phyloP scores from a whole-genome alignment of 2,329 filamentous ascomycete genomes.

The Fulvia fulva region DNA sequence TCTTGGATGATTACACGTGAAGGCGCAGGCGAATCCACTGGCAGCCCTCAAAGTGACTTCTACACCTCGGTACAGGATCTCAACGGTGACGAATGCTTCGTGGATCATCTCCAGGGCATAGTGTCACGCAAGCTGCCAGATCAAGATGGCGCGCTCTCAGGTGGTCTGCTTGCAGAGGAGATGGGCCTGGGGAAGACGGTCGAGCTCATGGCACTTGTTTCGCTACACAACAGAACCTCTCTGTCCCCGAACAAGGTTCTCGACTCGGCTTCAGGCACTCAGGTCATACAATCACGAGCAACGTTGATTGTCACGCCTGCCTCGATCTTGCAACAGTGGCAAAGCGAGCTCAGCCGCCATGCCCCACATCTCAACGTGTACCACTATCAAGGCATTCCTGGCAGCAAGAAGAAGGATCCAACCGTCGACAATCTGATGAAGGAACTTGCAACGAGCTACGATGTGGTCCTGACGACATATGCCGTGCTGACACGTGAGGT shows the following conservation, averaged over 20 bases:
- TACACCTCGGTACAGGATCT: slow-evolving; percentile 40
- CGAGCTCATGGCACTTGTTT: slow-evolving; percentile 68
- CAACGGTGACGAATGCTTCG: slow-evolving; percentile 46
- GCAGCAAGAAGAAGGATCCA: slow-evolving; percentile 30
- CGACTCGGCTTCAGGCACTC: slow-evolving; percentile 40
- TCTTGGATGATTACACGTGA: slow-evolving; percentile 68
- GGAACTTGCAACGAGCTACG: slow-evolving; percentile 44
- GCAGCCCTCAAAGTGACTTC: slow-evolving; percentile 6
- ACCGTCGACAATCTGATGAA: slow-evolving; percentile 40
- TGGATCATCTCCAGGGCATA: slow-evolving; percentile 62
- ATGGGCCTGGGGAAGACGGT: slow-evolving; percentile 82
- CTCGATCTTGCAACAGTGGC: slow-evolving; percentile 61
- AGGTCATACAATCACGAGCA: slow-evolving; percentile 50
- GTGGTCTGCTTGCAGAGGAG: slow-evolving; percentile 72
- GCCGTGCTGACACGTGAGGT: slow-evolving; percentile 73
- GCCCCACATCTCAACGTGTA: slow-evolving; percentile 54
- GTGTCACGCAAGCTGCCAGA: slow-evolving; percentile 37
- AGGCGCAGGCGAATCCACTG: slow-evolving; percentile 40
- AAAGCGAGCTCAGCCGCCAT: slow-evolving; percentile 55
- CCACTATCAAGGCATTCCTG: slow-evolving; percentile 52
- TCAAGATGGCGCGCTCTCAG: slow-evolving; percentile 45
- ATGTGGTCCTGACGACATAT: slow-evolving; percentile 62
- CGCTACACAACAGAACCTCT: slow-evolving; percentile 52
- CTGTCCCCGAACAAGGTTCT: slow-evolving; percentile 25
- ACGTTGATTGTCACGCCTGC: slow-evolving; percentile 62